Evolutionary conservation across 345 rosid genomes (phyloP), one percentile per base, ranked within the genome.

Genomic region (Sapria himalayana): DNA sequence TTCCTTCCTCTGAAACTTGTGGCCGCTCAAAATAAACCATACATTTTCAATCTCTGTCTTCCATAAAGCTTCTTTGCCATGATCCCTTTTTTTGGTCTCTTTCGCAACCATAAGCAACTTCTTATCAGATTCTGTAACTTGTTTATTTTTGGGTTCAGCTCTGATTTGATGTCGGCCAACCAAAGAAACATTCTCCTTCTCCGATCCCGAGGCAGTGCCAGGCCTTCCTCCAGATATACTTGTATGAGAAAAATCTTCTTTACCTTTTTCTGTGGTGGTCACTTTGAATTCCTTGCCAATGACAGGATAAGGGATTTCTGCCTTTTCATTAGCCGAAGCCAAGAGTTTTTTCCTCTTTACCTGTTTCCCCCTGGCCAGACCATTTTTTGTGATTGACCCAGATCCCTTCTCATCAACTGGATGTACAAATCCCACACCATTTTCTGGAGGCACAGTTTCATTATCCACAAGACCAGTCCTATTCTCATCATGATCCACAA

Each of bases 11-110:
- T 76, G 81, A 11, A 48, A 36, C 53, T 62, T 71, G 41, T 64
- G 75, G 19, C 93, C 95, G 60, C 86, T 69, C 50, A 79, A 49
- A 37, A 77, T 74, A 49, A 84, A 91, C 48, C 59, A 55, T 29
- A 36, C 46, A 11, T 81, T 75, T 54, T 74, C 73, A 2, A 14
- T 24, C 41, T 59, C 38, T 45, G n/a, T n/a, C n/a, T n/a, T n/a
- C n/a, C n/a, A n/a, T n/a, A n/a, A n/a, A n/a, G n/a, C n/a, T n/a
- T n/a, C n/a, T n/a, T n/a, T n/a, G 39, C 46, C 57, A 51, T 46
- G 23, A 39, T 50, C 61, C 20, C 35, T 36, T 40, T 52, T 39
- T 50, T 15, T 12, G 38, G 59, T 31, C 44, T 46, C 56, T 50
- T 57, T 48, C 35, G 51, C 60, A 16, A 15, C 49, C 55, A 64